Conservation (phyloP, 1,139 yeast species). For the Scheffersomyces cryptocercus region DNA sequence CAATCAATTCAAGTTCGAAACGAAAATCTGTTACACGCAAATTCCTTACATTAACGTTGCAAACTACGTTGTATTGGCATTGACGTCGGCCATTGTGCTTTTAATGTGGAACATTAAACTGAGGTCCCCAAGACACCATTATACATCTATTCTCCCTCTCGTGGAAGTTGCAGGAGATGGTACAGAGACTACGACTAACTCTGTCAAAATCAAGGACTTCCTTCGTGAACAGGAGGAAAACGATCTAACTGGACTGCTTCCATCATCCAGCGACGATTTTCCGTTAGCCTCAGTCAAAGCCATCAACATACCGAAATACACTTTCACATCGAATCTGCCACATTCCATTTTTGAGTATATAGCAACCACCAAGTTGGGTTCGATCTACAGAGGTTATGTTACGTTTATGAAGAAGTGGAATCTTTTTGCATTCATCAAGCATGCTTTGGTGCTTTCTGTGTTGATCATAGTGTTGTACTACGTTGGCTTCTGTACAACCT, state of each 20-base stretch:
- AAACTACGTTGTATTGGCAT: conserved; percentile 39
- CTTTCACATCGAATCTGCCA: neutral
- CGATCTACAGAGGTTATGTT: neutral
- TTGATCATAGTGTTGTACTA: conserved; percentile 11
- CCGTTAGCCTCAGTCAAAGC: neutral
- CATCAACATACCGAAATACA: neutral
- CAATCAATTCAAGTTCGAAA: conserved; percentile 30
- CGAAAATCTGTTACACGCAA: conserved; percentile 49
- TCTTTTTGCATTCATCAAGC: conserved; percentile 12
- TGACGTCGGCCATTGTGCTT: conserved; percentile 29
- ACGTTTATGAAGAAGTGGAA: conserved; percentile 14
- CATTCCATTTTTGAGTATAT: neutral
- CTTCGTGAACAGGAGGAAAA: conserved; percentile 16
- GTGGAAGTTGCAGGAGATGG: conserved; percentile 5
- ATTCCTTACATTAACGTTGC: conserved; percentile 48
- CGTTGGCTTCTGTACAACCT: conserved; percentile 10
- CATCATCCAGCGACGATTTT: neutral
- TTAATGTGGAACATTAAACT: conserved; percentile 34
- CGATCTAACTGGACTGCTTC: conserved; percentile 6
- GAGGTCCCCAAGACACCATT: conserved; percentile 19
- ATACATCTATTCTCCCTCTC: conserved; percentile 16
- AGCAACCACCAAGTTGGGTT: neutral
- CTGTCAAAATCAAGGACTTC: conserved; percentile 17
- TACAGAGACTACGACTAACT: conserved; percentile 8
- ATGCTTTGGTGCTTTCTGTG: conserved; percentile 6